Evolutionary conservation across 345 rosid genomes (phyloP).

Genomic region (Capsella bursapastoris): DNA sequence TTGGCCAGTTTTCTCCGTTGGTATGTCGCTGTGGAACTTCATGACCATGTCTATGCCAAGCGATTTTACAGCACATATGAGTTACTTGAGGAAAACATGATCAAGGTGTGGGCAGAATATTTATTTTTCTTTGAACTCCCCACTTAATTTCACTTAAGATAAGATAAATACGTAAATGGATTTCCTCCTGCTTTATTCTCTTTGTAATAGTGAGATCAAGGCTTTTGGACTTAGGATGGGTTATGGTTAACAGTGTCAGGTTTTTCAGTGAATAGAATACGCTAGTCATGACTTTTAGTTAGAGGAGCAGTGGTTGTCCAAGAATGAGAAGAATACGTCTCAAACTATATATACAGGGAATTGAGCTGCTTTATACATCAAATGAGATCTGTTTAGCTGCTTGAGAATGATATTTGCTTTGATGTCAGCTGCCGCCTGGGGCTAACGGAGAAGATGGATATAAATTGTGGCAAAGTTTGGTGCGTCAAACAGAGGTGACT

Average conservation of each 20-base stretch:
- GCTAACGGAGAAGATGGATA: constrained; percentile 74
- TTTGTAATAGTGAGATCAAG: constrained; percentile 8
- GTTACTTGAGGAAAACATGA: constrained; percentile 74
- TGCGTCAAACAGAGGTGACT: constrained; percentile 92
- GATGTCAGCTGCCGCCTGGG: constrained; percentile 64
- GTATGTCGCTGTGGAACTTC: constrained; percentile 93
- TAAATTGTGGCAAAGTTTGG: constrained; percentile 90
- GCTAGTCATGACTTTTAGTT: constrained; percentile 19
- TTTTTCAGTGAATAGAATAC: constrained; percentile 12
- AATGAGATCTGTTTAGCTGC: constrained; percentile 25
- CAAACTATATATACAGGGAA: constrained; percentile 5
- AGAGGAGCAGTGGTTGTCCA: constrained; percentile 23
- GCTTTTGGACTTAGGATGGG: constrained; percentile 20
- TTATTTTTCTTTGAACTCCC: neutral
- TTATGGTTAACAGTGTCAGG: constrained; percentile 11
- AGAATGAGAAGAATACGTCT: constrained; percentile 13
- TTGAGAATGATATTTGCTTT: constrained; percentile 29
- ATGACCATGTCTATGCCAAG: constrained; percentile 84
- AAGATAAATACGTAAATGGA: neutral
- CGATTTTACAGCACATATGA: constrained; percentile 81
- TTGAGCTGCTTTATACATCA: constrained; percentile 11
- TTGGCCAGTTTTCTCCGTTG: constrained; percentile 96
- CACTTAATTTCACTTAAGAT: neutral
- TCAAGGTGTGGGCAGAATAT: constrained; percentile 56
- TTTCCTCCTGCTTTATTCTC: constrained; percentile 1